Evolutionary conservation across 495 filamentous ascomycete species (phyloP).

Genomic region (Penicillium ochrochloron): DNA sequence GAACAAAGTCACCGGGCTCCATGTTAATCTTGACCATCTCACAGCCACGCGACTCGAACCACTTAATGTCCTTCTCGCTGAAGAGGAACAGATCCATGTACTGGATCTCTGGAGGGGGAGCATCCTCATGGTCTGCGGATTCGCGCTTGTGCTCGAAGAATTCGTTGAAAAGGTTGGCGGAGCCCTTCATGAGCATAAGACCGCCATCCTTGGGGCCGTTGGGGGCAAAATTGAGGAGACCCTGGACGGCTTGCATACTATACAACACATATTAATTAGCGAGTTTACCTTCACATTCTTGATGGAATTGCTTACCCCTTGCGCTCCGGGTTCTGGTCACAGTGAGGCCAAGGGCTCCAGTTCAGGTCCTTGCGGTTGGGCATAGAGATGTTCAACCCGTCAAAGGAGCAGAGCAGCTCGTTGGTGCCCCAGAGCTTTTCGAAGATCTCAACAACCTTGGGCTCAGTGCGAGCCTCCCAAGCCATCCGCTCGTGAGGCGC

Average conservation of each 20-base stretch:
- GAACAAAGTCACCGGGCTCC: constrained; percentile 47
- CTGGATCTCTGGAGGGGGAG: constrained; percentile 33
- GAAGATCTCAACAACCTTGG: constrained; percentile 43
- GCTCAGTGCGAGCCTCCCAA: constrained; percentile 47
- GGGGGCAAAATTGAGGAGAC: constrained; percentile 44
- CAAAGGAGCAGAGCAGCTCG: constrained; percentile 45
- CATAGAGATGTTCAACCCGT: constrained; percentile 43
- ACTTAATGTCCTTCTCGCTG: constrained; percentile 40
- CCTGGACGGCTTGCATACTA: constrained; percentile 43
- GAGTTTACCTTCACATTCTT: background rate
- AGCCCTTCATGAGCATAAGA: constrained; percentile 47
- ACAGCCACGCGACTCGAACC: constrained; percentile 46
- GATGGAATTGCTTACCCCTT: constrained; percentile 27
- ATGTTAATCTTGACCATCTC: constrained; percentile 44
- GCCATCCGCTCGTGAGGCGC: constrained; percentile 36
- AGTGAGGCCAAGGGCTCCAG: constrained; percentile 45
- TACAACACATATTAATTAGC: background rate
- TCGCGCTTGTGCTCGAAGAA: constrained; percentile 41
- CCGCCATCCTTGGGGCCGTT: constrained; percentile 49
- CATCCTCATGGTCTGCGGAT: constrained; percentile 37
- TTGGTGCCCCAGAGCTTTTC: constrained; percentile 47
- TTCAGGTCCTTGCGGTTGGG: constrained; percentile 36
- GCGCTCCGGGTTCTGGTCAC: constrained; percentile 43
- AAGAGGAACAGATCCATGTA: constrained; percentile 44
- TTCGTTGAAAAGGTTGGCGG: constrained; percentile 40